These are phyloP conservation scores for Aspergillus glaucus DNA, from an alignment of 2,329 filamentous ascomycete genomes.

Conservation along the genomic window DNA sequence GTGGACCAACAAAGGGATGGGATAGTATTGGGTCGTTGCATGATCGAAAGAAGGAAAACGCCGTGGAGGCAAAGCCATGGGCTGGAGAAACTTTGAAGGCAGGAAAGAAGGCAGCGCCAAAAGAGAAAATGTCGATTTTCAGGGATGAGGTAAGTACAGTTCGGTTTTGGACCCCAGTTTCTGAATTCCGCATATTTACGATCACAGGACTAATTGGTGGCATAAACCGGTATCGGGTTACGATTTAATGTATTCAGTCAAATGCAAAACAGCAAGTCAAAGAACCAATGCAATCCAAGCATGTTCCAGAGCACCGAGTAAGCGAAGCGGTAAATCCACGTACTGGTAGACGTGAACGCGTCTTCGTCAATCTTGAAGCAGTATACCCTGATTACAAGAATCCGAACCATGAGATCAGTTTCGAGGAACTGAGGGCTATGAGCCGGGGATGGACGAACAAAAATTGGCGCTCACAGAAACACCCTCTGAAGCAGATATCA, in stretches of 20 bases:
- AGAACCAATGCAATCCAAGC: slow-evolving; percentile 40
- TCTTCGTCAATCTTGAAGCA: slow-evolving; percentile 78
- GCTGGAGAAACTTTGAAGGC: slow-evolving; percentile 83
- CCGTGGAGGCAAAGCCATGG: slow-evolving; percentile 80
- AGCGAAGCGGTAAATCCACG: slow-evolving; percentile 77
- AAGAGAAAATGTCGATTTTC: slow-evolving; percentile 83
- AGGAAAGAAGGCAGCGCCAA: slow-evolving; percentile 70
- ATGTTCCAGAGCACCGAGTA: slow-evolving; percentile 65
- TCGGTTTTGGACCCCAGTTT: slow-evolving; percentile 29
- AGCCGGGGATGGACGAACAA: slow-evolving; percentile 61
- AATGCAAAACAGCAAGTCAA: slow-evolving; percentile 33
- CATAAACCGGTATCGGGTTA: slow-evolving; percentile 34
- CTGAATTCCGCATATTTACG: slow-evolving; percentile 68
- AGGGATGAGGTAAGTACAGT: slow-evolving; percentile 81
- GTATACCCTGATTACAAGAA: slow-evolving; percentile 74
- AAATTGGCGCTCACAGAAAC: slow-evolving; percentile 45
- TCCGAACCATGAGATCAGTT: slow-evolving; percentile 70
- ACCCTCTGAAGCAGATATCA: slow-evolving; percentile 53
- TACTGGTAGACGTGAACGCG: slow-evolving; percentile 75
- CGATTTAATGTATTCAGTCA: slow-evolving; percentile 50
- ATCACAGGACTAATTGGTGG: slow-evolving; percentile 88
- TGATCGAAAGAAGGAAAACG: slow-evolving; percentile 92
- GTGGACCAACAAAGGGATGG: slow-evolving; percentile 66
- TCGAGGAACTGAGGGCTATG: slow-evolving; percentile 82
- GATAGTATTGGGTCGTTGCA: slow-evolving; percentile 81